Percentiles rank a stretch among this genome's conserved stretches.
phyloP scores from a whole-genome alignment of 306 rosid species.

The Acmispon strigosus region DNA sequence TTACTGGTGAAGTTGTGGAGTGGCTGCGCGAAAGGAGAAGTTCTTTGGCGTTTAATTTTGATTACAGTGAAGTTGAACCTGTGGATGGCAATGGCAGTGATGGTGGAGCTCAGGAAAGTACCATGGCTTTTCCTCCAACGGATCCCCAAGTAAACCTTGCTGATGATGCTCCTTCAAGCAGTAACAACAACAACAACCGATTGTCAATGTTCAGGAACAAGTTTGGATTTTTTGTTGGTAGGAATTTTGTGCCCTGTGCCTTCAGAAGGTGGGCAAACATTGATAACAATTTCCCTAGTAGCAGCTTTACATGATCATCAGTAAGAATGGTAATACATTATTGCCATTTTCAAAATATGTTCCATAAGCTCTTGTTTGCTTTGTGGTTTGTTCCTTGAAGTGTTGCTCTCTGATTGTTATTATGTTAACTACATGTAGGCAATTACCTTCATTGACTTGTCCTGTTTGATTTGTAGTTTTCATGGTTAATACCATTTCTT shows the following conservation, averaged over 20 bases:
- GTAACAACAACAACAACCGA: conserved; percentile 33
- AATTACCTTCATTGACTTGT: conserved; percentile 1
- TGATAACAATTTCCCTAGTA: conserved; percentile 23
- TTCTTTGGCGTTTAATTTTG: conserved; percentile 57
- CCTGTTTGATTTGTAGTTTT: neutral
- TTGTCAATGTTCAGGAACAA: conserved; percentile 40
- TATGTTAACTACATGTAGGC: neutral
- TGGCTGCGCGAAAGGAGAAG: conserved; percentile 57
- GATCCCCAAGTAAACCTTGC: conserved; percentile 17
- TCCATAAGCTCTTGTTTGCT: neutral
- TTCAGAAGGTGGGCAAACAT: conserved; percentile 53
- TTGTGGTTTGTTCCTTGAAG: conserved; percentile 8
- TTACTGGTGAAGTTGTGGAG: conserved; percentile 51
- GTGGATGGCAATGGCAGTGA: conserved; percentile 46
- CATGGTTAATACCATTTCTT: neutral
- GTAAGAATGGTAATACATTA: conserved; percentile 4
- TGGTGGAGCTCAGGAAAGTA: conserved; percentile 37
- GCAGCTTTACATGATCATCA: conserved; percentile 20
- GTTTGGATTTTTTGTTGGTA: conserved; percentile 47
- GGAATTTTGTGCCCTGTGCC: conserved; percentile 53
- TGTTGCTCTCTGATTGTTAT: neutral
- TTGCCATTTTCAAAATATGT: neutral
- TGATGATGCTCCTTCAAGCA: conserved; percentile 40
- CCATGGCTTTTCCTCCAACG: conserved; percentile 7
- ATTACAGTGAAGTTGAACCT: conserved; percentile 40